phyloP scores from a whole-genome alignment of 495 filamentous ascomycete species.

The Tetracladium marchalianum region DNA sequence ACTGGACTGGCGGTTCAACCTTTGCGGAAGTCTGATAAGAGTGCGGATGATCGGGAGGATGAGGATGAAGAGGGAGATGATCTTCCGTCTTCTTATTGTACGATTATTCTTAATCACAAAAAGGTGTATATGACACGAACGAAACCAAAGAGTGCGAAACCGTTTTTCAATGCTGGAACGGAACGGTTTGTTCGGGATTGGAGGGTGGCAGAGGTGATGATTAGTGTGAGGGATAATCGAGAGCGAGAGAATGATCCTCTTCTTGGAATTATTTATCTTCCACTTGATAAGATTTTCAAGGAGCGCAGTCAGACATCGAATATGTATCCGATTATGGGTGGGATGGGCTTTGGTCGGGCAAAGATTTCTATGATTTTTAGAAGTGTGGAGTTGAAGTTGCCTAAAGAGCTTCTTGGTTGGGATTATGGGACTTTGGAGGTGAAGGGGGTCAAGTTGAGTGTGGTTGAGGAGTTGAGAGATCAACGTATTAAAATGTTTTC shows the following conservation, averaged over 20 bases:
- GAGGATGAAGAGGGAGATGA: constrained; percentile 50
- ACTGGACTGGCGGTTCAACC: constrained; percentile 52
- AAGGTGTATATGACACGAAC: constrained; percentile 62
- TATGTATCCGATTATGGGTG: constrained; percentile 50
- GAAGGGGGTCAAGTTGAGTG: constrained; percentile 23
- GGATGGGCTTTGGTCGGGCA: constrained; percentile 58
- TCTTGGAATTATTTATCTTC: constrained; percentile 57
- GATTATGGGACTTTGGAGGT: constrained; percentile 59
- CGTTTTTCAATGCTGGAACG: constrained; percentile 71
- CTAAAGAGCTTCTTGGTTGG: constrained; percentile 47
- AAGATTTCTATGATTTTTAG: constrained; percentile 61
- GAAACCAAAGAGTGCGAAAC: constrained; percentile 67
- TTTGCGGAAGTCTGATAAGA: constrained; percentile 33
- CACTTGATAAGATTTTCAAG: constrained; percentile 44
- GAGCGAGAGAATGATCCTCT: constrained; percentile 57
- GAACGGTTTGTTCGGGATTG: constrained; percentile 64
- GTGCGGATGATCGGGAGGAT: constrained; percentile 36
- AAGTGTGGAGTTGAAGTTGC: constrained; percentile 49
- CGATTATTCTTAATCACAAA: constrained; percentile 58
- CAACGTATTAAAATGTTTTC: constrained; percentile 47
- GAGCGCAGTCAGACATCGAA: constrained; percentile 48
- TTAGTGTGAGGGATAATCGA: constrained; percentile 54
- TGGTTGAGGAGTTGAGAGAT: constrained; percentile 31
- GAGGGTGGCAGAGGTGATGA: constrained; percentile 49
- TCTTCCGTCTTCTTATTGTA: constrained; percentile 58